Percentiles rank a stretch among this genome's conserved stretches.
Evolutionary conservation across 768 basidiomycete species (phyloP).

Genomic region (Psilocybe azurescens): DNA sequence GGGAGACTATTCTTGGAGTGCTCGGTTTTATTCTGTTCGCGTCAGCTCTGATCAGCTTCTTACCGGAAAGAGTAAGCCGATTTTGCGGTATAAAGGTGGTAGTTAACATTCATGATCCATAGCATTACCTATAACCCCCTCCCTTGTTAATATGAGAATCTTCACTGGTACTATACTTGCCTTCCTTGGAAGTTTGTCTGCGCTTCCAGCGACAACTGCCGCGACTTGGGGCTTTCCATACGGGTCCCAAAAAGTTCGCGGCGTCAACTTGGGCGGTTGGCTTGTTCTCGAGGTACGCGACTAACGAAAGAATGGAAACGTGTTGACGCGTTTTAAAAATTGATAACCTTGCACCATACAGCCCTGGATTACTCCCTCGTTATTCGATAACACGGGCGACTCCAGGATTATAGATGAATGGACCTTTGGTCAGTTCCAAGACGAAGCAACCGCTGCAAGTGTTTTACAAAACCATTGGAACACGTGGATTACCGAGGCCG

Average conservation of each 20-base stretch:
- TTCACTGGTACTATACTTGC: conserved; percentile 1
- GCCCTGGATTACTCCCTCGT: conserved; percentile 82
- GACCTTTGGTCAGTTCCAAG: conserved; percentile 73
- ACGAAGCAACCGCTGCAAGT: conserved; percentile 49
- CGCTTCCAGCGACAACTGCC: conserved; percentile 24
- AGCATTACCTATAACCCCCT: not conserved
- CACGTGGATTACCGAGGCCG: conserved; percentile 83
- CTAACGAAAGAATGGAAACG: not conserved
- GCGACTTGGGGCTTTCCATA: conserved; percentile 68
- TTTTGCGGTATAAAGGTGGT: conserved; percentile 8
- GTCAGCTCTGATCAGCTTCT: conserved; percentile 15
- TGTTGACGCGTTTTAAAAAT: not conserved
- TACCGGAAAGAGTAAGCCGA: conserved; percentile 27
- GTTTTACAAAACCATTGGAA: conserved; percentile 74
- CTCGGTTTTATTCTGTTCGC: conserved; percentile 15
- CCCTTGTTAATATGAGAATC: conserved; percentile 10
- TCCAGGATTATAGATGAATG: conserved; percentile 70
- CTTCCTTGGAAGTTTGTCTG: conserved; percentile 9
- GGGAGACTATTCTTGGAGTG: conserved; percentile 18
- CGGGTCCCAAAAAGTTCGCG: conserved; percentile 74
- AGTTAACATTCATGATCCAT: conserved; percentile 4
- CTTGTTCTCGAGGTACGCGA: conserved; percentile 48
- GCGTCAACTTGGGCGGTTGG: conserved; percentile 81
- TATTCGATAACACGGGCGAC: conserved; percentile 75
- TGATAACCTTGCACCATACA: conserved; percentile 22